Conservation (phyloP, 2,329 filamentous ascomycete species). For the Phaeosphaeria sp. region DNA sequence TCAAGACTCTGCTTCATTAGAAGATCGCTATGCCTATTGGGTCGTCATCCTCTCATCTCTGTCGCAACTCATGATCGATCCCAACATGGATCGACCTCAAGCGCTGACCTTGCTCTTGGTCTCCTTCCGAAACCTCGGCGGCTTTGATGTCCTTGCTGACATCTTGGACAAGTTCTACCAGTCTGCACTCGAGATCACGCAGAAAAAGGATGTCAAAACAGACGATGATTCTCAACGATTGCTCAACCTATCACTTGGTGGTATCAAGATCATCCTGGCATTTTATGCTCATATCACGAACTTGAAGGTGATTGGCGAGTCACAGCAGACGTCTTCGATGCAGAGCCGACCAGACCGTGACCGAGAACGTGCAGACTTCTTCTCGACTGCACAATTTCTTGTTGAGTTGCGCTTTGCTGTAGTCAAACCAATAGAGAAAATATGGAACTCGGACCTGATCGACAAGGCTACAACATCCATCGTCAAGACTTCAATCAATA, state of each 20-base stretch:
- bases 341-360: conserved; percentile 61
- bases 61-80: conserved; percentile 79
- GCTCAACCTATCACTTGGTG: conserved; percentile 60
- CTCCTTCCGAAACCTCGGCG: conserved; percentile 82
- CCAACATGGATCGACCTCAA: conserved; percentile 52
- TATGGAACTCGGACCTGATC: conserved; percentile 86
- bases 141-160: conserved; percentile 74
- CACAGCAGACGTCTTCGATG: conserved; percentile 66
- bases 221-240: conserved; percentile 52
- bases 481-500: conserved; percentile 80
- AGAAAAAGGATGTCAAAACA: conserved; percentile 49
- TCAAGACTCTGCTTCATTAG: conserved; percentile 57
- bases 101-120: conserved; percentile 75
- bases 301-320: conserved; percentile 81
- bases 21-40: conserved; percentile 77
- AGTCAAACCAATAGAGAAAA: conserved; percentile 73
- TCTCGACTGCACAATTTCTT: conserved; percentile 76
- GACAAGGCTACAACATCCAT: conserved; percentile 80
- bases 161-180: conserved; percentile 73
- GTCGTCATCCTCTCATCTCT: conserved; percentile 80
- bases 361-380: conserved; percentile 64
- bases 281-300: conserved; percentile 80
- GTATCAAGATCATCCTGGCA: conserved; percentile 82
- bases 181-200: conserved; percentile 59
- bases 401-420: conserved; percentile 85